phyloP scores from a whole-genome alignment of 768 basidiomycete species.

The Suillus spraguei region DNA sequence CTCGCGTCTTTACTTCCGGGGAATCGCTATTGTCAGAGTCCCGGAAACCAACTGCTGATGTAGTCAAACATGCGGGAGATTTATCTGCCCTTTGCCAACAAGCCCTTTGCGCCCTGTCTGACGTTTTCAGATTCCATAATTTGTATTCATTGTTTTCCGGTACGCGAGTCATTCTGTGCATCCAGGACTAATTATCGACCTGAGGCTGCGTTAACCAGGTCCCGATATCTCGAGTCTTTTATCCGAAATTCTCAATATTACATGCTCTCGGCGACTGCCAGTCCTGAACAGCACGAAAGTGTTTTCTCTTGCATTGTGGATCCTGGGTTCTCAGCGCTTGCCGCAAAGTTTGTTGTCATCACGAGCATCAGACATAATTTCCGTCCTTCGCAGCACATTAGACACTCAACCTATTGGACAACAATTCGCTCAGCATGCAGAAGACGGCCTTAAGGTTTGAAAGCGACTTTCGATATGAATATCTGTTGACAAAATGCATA shows the following conservation, averaged over 20 bases:
- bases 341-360: constrained; percentile 41
- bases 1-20: constrained; percentile 13
- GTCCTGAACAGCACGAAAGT: constrained; percentile 46
- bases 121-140: constrained; percentile 49
- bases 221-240: constrained; percentile 47
- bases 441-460: constrained; percentile 34
- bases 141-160: constrained; percentile 51
- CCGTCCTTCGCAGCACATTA: constrained; percentile 40
- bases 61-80: constrained; percentile 43
- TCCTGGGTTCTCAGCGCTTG: constrained; percentile 51
- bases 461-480: not conserved
- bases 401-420: constrained; percentile 25
- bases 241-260: constrained; percentile 46
- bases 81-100: constrained; percentile 51
- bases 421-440: constrained; percentile 13
- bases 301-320: constrained; percentile 49
- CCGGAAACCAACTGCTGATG: constrained; percentile 33
- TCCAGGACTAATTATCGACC: constrained; percentile 7
- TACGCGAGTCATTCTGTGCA: constrained; percentile 32
- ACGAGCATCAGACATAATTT: constrained; percentile 33
- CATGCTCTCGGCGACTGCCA: constrained; percentile 36
- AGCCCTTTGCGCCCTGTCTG: constrained; percentile 53
- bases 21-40: constrained; percentile 13
- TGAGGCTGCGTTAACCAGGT: constrained; percentile 32
- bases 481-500: constrained; percentile 7